Evolutionary conservation across 2,329 filamentous ascomycete species (phyloP).

Genomic region (Aspergillus novoparasiticus): DNA sequence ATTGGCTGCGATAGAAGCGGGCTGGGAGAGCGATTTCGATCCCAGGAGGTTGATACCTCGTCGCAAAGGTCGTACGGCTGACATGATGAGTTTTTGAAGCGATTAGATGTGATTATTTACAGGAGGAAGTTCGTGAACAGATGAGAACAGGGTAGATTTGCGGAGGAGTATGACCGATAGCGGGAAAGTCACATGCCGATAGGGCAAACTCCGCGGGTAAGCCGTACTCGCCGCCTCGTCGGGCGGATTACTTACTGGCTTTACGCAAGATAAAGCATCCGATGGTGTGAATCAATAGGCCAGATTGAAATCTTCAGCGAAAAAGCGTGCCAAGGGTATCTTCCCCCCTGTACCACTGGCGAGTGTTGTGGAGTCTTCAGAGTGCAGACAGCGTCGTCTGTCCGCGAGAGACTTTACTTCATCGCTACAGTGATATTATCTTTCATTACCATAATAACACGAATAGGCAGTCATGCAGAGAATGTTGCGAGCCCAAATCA

Average conservation of each 20-base stretch:
- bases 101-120: slow-evolving; percentile 11
- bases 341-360: not conserved
- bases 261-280: not conserved
- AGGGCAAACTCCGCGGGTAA: slow-evolving; percentile 28
- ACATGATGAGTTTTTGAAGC: slow-evolving; percentile 24
- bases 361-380: not conserved
- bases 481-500: not conserved
- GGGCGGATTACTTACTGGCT: not conserved
- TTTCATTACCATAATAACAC: not conserved
- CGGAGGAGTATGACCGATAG: slow-evolving; percentile 4
- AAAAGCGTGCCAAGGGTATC: not conserved
- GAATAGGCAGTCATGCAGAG: not conserved
- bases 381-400: not conserved
- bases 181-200: slow-evolving; percentile 46
- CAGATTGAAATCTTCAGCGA: not conserved
- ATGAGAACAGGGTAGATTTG: not conserved
- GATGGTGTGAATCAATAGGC: not conserved
- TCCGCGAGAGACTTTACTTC: not conserved
- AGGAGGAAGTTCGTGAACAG: slow-evolving; percentile 5
- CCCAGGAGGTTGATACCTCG: slow-evolving; percentile 34
- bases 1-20: slow-evolving; percentile 34
- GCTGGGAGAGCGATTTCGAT: slow-evolving; percentile 27
- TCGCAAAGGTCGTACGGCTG: slow-evolving; percentile 32
- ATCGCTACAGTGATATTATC: not conserved
- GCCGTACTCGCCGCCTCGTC: slow-evolving; percentile 6